Evolutionary conservation across 106 monocot genomes (phyloP).

Genomic region (Agapanthus africanus): DNA sequence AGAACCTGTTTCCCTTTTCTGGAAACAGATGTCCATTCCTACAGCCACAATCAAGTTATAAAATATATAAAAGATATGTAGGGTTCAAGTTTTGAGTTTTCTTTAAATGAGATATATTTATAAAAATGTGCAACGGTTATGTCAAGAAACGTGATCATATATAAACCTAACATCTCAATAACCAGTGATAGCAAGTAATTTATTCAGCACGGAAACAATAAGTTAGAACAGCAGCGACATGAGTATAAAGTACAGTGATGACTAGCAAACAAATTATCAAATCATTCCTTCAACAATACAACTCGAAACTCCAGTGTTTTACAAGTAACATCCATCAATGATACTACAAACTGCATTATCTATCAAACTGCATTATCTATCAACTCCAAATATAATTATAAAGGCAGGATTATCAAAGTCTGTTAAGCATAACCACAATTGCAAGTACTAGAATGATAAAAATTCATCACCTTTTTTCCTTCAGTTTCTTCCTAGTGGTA

Average conservation of each 20-base stretch:
- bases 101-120: too few species aligned
- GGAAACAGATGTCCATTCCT: neutral
- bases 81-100: neutral
- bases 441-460: neutral
- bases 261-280: neutral
- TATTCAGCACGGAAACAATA: neutral
- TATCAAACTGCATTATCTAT: neutral
- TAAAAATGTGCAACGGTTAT: too few species aligned
- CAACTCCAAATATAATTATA: neutral
- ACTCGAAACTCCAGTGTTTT: neutral
- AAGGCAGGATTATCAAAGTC: neutral
- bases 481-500: constrained; percentile 92
- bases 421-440: neutral
- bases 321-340: neutral
- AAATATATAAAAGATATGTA: neutral
- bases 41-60: neutral
- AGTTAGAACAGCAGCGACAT: neutral
- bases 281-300: neutral
- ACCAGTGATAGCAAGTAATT: neutral
- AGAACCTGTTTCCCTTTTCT: neutral
- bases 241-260: neutral
- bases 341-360: too few species aligned
- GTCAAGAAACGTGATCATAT: too few species aligned
- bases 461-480: neutral
- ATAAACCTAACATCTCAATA: neutral